A percentile compares a stretch with the other conserved stretches of the same genome.
phyloP scores from a whole-genome alignment of 768 basidiomycete genomes.

The Leccinum obscurum region DNA sequence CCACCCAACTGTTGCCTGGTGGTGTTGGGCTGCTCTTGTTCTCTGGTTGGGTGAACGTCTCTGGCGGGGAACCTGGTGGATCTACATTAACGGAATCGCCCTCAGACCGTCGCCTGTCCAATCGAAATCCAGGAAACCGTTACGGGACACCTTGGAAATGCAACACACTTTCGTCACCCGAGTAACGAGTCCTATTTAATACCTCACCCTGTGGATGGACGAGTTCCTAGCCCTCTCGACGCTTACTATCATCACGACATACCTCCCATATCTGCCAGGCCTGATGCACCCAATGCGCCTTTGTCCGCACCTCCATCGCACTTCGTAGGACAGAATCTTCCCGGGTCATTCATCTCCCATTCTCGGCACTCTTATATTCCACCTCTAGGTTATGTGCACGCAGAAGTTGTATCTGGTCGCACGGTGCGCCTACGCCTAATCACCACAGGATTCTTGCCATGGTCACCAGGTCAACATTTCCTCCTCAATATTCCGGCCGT shows the following conservation, averaged over 20 bases:
- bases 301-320: neutral
- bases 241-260: conserved; percentile 19
- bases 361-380: conserved; percentile 39
- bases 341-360: neutral
- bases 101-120: neutral
- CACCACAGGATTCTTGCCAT: conserved; percentile 53
- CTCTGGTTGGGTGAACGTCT: conserved; percentile 66
- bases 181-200: conserved; percentile 6
- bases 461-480: conserved; percentile 83
- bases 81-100: conserved; percentile 48
- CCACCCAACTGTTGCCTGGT: conserved; percentile 64
- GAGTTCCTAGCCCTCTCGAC: conserved; percentile 28
- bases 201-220: conserved; percentile 7
- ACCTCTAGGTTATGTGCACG: conserved; percentile 67
- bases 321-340: neutral
- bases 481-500: conserved; percentile 66
- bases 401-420: conserved; percentile 66
- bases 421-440: conserved; percentile 69
- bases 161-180: conserved; percentile 3
- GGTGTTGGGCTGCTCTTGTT: conserved; percentile 63
- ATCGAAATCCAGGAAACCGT: conserved; percentile 1
- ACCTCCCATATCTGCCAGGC: conserved; percentile 1
- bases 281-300: neutral
- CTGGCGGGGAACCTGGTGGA: conserved; percentile 55
- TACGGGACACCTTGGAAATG: conserved; percentile 31